Base-by-base conservation (phyloP, 1,139 yeast species). In the Yamadazyma trypodendri region DNA sequence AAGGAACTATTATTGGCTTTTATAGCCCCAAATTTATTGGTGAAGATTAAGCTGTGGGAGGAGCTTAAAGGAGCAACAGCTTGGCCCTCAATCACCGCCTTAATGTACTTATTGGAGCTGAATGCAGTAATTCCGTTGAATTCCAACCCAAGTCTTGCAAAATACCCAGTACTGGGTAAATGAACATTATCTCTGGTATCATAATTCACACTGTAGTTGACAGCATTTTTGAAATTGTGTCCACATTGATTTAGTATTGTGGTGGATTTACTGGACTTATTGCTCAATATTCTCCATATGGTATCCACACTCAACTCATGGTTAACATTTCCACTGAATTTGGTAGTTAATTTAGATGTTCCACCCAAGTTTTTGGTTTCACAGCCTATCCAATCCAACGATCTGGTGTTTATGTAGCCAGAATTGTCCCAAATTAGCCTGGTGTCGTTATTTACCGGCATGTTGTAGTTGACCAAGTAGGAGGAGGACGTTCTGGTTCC, bases 401-500 rank as follows among this genome's bases (percentile, higher is more conserved):
- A 71, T 43, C 88, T 64, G 5, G 83, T 72, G 36, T 85, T 81
- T 28, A 77, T 69, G 50, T 74, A 82, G 0, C 71, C 65, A 24
- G 77, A 61, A 4, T 75, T 60, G 43, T 83, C 90, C 43, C 75
- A 67, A 35, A 72, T 68, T 68, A 79, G 74, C 40, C 67, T 58
- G 2, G 81, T 65, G 34, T 72, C 67, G 51, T 78, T 73, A 35
- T 63, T 52, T 11, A 84, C 41, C 0, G 97, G 97, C 47, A 77
- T 73, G 25, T 76, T 67, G 48, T 75, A 81, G 49, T 79, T 82
- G 21, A 81, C 48, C 36, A 86, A 58, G 53, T 84, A 83, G 15
- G 94, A 81, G 1, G 94, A 77, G 45, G 78, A 77, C 3, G 95
- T 90, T 42, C 85, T 79, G 2, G 95, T 83, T 13, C 96, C 96